phyloP scores from a whole-genome alignment of 192 early-diverging fungal genomes.

The Coemansia sp. region DNA sequence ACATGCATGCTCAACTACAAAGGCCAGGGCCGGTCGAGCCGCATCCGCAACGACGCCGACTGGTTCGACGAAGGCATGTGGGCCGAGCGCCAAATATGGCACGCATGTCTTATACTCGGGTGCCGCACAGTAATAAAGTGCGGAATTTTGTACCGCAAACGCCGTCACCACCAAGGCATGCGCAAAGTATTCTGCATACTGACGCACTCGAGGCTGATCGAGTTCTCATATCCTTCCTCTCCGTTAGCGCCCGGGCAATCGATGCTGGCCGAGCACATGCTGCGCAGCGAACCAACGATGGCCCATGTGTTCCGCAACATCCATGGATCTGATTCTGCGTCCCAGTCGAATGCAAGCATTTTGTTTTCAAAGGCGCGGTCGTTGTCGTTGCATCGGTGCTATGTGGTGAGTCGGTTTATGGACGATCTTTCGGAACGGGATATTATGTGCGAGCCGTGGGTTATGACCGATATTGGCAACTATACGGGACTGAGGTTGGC shows the following conservation, averaged over 20 bases:
- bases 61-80: constrained; percentile 37
- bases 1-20: constrained; percentile 39
- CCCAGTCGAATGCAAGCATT: constrained; percentile 21
- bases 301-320: constrained; percentile 21
- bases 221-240: constrained; percentile 32
- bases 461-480: constrained; percentile 54
- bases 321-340: too few species aligned
- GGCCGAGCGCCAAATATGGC: constrained; percentile 51
- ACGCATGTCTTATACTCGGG: constrained; percentile 45
- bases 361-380: constrained; percentile 28
- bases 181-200: constrained; percentile 51
- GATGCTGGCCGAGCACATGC: constrained; percentile 18
- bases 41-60: constrained; percentile 28
- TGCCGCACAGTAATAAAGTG: constrained; percentile 50
- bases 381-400: constrained; percentile 42
- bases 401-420: constrained; percentile 45
- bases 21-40: constrained; percentile 31
- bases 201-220: constrained; percentile 44
- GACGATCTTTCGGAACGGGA: constrained; percentile 40
- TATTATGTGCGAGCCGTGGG: constrained; percentile 55
- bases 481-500: constrained; percentile 49
- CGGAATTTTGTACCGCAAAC: constrained; percentile 53
- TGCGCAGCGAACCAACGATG: constrained; percentile 18
- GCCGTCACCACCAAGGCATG: constrained; percentile 45
- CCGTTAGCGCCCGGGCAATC: constrained; percentile 19